These are phyloP conservation scores for Pyrenula massariospora DNA, from an alignment of 495 filamentous ascomycete genomes.

Conservation along the genomic window DNA sequence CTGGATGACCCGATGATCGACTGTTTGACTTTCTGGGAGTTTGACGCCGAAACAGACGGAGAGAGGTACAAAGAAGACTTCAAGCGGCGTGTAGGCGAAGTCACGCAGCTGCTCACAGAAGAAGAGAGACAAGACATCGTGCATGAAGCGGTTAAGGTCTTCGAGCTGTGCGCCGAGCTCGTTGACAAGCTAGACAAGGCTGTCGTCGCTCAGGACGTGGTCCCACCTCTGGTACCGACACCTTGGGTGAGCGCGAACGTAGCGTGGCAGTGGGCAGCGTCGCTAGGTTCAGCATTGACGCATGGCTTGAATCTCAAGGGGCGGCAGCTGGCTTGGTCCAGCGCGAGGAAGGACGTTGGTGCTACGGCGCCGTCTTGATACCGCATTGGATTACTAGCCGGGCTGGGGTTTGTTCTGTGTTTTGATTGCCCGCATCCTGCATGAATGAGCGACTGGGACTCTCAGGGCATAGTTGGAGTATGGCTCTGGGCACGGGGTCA, in stretches of 20 bases:
- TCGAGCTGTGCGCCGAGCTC: constrained; percentile 21
- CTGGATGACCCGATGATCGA: constrained; percentile 21
- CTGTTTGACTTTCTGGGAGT: constrained; percentile 23
- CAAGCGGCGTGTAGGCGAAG: constrained; percentile 16
- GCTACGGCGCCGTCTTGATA: too few relatives aligned
- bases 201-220: neutral
- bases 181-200: constrained; percentile 25
- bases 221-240: neutral
- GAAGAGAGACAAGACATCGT: constrained; percentile 35
- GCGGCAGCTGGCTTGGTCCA: too few relatives aligned
- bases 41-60: constrained; percentile 13
- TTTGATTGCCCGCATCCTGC: too few relatives aligned
- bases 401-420: too few relatives aligned
- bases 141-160: constrained; percentile 30
- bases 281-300: neutral
- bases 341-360: too few relatives aligned
- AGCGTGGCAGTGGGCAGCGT: neutral
- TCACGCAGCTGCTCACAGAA: constrained; percentile 26
- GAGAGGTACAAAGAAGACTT: constrained; percentile 12
- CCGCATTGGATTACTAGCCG: too few relatives aligned
- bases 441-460: too few relatives aligned
- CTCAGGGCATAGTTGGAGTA: too few relatives aligned
- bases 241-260: neutral
- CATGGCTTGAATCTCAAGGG: neutral
- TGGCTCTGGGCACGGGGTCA: too few relatives aligned